Conservation (phyloP, 768 basidiomycete genomes). For the Lentinula aciculospora region DNA sequence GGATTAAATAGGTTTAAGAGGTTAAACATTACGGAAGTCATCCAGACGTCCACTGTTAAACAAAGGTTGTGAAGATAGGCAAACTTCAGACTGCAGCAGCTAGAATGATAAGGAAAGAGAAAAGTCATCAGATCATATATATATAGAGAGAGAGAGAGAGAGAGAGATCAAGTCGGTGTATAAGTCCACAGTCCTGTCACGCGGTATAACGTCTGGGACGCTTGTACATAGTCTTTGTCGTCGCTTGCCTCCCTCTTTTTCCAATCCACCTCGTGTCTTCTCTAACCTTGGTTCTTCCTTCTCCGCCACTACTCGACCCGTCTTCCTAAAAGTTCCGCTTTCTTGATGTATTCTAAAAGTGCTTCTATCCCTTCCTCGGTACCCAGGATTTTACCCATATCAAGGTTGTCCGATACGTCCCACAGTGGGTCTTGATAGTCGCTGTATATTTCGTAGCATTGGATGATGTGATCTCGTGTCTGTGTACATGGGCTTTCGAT, state of each 20-base stretch:
- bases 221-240: background rate
- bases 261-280: background rate
- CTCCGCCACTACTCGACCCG: background rate
- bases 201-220: too few species aligned
- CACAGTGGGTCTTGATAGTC: conserved; percentile 9
- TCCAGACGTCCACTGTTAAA: too few species aligned
- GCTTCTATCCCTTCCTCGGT: conserved; percentile 11
- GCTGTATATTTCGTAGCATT: conserved; percentile 8
- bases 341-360: conserved; percentile 10
- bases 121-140: too few species aligned
- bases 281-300: background rate
- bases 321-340: conserved; percentile 13
- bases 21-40: too few species aligned
- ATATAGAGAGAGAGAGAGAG: too few species aligned
- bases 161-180: too few species aligned
- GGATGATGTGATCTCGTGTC: conserved; percentile 11
- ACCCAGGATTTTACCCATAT: conserved; percentile 9
- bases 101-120: too few species aligned
- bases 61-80: too few species aligned
- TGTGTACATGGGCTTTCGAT: background rate
- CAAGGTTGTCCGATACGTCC: background rate
- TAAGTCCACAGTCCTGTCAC: too few species aligned
- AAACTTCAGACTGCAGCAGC: too few species aligned
- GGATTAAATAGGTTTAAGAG: too few species aligned
- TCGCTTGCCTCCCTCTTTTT: background rate